Conservation (phyloP, 106 monocot species). For the Platanthera guangdongensis region DNA sequence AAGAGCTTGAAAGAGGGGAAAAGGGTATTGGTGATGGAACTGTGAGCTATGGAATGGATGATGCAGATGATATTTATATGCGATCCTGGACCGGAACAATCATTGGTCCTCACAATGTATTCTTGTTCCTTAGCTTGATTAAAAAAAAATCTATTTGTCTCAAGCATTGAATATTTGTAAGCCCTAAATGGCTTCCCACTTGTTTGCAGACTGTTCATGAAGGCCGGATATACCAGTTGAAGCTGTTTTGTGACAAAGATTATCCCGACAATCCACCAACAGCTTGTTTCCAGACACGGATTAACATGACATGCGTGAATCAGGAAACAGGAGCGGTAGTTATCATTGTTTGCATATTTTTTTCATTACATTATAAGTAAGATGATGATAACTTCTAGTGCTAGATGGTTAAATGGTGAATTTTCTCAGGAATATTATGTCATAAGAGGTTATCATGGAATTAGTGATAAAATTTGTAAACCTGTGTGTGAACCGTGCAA, state of each 20-base stretch:
- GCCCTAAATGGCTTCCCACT: conserved; percentile 22
- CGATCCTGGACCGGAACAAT: conserved; percentile 86
- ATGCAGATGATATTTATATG: conserved; percentile 69
- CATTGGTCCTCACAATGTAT: conserved; percentile 70
- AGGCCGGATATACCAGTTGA: conserved; percentile 73
- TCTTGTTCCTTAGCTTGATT: neutral
- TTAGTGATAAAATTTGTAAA: too few relatives aligned
- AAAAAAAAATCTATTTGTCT: neutral
- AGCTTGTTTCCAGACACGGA: conserved; percentile 55
- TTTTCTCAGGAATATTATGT: too few relatives aligned
- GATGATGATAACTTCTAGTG: too few relatives aligned
- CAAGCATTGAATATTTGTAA: conserved; percentile 11
- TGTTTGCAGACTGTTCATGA: conserved; percentile 69
- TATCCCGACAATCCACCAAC: conserved; percentile 69
- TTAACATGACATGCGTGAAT: conserved; percentile 73
- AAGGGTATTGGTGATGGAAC: conserved; percentile 87
- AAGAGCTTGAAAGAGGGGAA: conserved; percentile 91
- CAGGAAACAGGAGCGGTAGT: conserved; percentile 65
- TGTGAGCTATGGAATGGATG: conserved; percentile 88
- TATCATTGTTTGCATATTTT: neutral
- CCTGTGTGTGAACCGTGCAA: too few relatives aligned
- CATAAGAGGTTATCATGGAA: too few relatives aligned
- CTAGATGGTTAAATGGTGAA: too few relatives aligned
- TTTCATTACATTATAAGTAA: neutral
- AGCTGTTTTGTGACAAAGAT: conserved; percentile 53